Evolutionary conservation across 2,329 filamentous ascomycete species (phyloP).

Genomic region (Aspergillus caelatus): DNA sequence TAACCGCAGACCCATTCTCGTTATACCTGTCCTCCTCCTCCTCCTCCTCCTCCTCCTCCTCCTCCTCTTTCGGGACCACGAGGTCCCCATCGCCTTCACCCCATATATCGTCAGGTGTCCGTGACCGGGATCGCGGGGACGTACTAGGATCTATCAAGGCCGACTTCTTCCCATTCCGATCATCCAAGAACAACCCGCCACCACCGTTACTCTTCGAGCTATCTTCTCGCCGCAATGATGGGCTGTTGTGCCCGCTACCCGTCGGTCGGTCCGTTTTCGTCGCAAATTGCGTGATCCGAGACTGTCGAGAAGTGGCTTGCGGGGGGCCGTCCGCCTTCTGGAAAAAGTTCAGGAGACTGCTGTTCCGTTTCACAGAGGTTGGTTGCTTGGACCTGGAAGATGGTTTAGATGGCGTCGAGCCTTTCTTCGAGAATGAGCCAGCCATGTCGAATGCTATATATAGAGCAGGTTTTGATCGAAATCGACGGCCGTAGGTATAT

Average conservation of each 20-base stretch:
- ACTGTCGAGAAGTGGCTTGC: conserved; percentile 53
- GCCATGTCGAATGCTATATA: conserved; percentile 24
- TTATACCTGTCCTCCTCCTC: conserved; percentile 32
- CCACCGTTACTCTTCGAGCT: conserved; percentile 15
- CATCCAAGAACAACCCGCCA: conserved; percentile 41
- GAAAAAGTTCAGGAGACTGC: conserved; percentile 74
- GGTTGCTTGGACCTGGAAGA: conserved; percentile 17
- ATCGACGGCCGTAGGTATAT: neutral
- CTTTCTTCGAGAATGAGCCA: conserved; percentile 25
- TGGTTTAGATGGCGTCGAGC: conserved; percentile 28
- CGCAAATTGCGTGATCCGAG: conserved; percentile 57
- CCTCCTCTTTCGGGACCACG: conserved; percentile 18
- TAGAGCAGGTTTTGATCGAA: neutral
- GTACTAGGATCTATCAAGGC: conserved; percentile 1
- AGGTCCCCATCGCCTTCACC: conserved; percentile 28
- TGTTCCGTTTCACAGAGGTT: conserved; percentile 49
- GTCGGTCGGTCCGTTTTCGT: conserved; percentile 31
- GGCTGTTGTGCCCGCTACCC: conserved; percentile 25
- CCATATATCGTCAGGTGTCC: conserved; percentile 40
- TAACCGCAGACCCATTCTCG: conserved; percentile 34
- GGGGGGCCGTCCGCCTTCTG: conserved; percentile 64
- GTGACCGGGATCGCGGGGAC: conserved; percentile 24
- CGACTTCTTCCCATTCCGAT: conserved; percentile 26
- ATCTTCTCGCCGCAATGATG: conserved; percentile 14
- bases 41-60: no score